These are phyloP conservation scores for Russula virescens DNA, from an alignment of 768 basidiomycete species.

Conservation along the genomic window DNA sequence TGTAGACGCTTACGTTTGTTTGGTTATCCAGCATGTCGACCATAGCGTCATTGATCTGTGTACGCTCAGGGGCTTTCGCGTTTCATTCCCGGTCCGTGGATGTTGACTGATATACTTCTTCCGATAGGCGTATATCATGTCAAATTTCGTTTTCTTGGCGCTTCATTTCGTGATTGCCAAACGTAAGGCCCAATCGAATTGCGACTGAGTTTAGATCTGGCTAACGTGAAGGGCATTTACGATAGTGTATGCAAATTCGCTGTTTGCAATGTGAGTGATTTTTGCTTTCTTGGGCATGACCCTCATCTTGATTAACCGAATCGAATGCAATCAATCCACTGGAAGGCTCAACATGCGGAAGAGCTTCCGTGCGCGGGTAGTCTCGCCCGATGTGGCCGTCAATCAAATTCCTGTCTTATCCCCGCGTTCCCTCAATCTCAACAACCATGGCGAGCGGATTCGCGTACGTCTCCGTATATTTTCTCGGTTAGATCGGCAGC, in stretches of 20 bases:
- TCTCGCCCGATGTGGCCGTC: neutral
- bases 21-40: constrained; percentile 15
- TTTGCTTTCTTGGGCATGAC: neutral
- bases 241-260: constrained; percentile 24
- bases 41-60: constrained; percentile 20
- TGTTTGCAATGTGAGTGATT: constrained; percentile 20
- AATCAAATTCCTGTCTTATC: constrained; percentile 14
- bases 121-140: constrained; percentile 19
- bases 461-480: neutral
- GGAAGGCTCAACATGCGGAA: constrained; percentile 22
- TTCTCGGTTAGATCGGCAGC: neutral
- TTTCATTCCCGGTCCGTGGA: neutral
- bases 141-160: constrained; percentile 23
- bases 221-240: neutral
- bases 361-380: constrained; percentile 14
- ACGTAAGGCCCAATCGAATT: constrained; percentile 5
- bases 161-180: constrained; percentile 24
- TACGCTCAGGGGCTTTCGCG: neutral
- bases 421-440: constrained; percentile 8
- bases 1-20: neutral
- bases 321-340: no score
- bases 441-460: neutral
- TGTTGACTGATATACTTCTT: neutral
- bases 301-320: neutral
- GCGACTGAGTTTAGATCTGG: neutral